Evolutionary conservation across 805 yeast genomes (phyloP).

Genomic region (Metschnikowia drakensbergensis): DNA sequence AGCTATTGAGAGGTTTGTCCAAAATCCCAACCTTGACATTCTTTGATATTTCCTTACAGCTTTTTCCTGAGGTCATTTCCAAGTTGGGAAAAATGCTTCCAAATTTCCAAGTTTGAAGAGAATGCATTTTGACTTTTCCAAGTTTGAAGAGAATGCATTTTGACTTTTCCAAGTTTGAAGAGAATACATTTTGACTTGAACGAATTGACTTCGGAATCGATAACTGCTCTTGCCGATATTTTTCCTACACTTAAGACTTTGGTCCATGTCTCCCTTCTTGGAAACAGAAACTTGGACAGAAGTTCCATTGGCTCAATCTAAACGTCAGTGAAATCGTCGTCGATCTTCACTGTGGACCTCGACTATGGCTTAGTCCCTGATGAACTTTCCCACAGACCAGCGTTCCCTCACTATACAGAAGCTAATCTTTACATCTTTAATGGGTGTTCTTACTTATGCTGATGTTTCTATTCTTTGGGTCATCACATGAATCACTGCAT

Average conservation of each 20-base stretch:
- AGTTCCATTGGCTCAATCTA: slow-evolving; percentile 48
- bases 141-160: slow-evolving; percentile 45
- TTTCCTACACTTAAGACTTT: slow-evolving; percentile 46
- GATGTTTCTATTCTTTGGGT: too few species aligned
- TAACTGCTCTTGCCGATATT: slow-evolving; percentile 46
- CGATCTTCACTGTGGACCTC: slow-evolving; percentile 48
- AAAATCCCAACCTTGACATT: slow-evolving; percentile 42
- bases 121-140: slow-evolving; percentile 42
- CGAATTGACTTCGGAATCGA: slow-evolving; percentile 43
- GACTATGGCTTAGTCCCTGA: slow-evolving; percentile 52
- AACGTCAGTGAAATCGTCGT: slow-evolving; percentile 45
- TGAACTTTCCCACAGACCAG: slow-evolving; percentile 50
- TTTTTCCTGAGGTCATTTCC: slow-evolving; percentile 50
- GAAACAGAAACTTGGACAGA: slow-evolving; percentile 44
- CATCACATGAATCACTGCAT: too few species aligned
- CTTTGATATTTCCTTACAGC: slow-evolving; percentile 51
- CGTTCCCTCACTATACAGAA: slow-evolving; percentile 24
- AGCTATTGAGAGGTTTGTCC: slow-evolving; percentile 35
- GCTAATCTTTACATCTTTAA: too few species aligned
- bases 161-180: slow-evolving; percentile 39
- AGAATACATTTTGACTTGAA: slow-evolving; percentile 55
- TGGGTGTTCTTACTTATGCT: too few species aligned
- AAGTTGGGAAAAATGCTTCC: too few species aligned
- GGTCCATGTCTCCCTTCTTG: slow-evolving; percentile 52
- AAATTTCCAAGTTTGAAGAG: slow-evolving; percentile 38